phyloP scores from a whole-genome alignment of 768 basidiomycete genomes.

The Mycena floridula region DNA sequence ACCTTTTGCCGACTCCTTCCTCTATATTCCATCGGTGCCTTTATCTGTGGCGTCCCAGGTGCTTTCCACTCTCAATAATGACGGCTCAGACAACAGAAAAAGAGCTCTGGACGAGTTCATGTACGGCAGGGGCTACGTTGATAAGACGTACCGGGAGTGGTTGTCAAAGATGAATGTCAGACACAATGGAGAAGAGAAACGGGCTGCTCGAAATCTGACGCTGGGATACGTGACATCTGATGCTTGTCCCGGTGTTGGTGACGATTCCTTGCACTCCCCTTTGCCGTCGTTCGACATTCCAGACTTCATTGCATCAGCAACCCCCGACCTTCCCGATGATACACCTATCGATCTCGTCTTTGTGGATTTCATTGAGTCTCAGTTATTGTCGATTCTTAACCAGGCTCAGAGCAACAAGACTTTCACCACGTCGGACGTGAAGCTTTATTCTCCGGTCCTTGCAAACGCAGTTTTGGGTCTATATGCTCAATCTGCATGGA shows the following conservation, averaged over 20 bases:
- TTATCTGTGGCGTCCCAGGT: constrained; percentile 46
- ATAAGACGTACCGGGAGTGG: constrained; percentile 47
- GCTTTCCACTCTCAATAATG: constrained; percentile 45
- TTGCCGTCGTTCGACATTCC: constrained; percentile 50
- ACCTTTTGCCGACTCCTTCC: constrained; percentile 62
- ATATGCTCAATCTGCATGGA: constrained; percentile 47
- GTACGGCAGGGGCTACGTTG: constrained; percentile 46
- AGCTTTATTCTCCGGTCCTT: constrained; percentile 45
- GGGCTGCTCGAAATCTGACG: constrained; percentile 47
- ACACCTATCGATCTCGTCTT: constrained; percentile 71
- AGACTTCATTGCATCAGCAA: constrained; percentile 50
- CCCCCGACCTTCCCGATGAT: constrained; percentile 42
- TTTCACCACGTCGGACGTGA: constrained; percentile 48
- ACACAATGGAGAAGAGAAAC: constrained; percentile 26
- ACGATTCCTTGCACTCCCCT: constrained; percentile 63
- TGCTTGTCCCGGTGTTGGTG: constrained; percentile 70
- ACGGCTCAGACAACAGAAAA: constrained; percentile 30
- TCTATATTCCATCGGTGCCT: constrained; percentile 52
- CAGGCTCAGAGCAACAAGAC: constrained; percentile 38
- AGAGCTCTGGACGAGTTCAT: constrained; percentile 27
- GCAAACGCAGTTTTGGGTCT: constrained; percentile 47
- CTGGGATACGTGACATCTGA: constrained; percentile 73
- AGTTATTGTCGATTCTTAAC: constrained; percentile 53
- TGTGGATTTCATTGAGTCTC: constrained; percentile 56
- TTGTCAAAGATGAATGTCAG: constrained; percentile 47